Evolutionary conservation across 352 stramenopile species (phyloP), one percentile per base, ranked within the genome.

Genomic region (Elongisporangium anandrum): DNA sequence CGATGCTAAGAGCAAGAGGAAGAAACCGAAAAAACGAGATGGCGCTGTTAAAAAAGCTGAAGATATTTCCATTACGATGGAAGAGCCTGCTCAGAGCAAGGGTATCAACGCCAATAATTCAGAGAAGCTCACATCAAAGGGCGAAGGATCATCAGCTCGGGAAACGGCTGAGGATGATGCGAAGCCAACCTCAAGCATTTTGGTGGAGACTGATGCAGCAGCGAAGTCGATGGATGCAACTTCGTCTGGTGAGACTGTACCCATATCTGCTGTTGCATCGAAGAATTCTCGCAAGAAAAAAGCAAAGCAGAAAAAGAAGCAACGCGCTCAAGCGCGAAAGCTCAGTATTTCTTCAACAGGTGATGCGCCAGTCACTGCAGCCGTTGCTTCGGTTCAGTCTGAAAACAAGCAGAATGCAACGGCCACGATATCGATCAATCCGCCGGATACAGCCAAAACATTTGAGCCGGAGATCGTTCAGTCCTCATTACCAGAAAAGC

Each of bases 1-100:
- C 12, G 10, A 50, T 17, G 0, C 24, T 21, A 8, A 50, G 22
- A 50, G 54, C 2, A 66, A 53, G 19, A 61, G 0, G 0, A 38
- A 65, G 21, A 63, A 55, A 17, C 64, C 16, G 19, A 58, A 56
- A 13, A 50, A n/a, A n/a, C n/a, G n/a, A n/a, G n/a, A n/a, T n/a
- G n/a, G n/a, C n/a, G n/a, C n/a, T n/a, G n/a, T n/a, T n/a, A n/a
- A 4, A 6, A 49, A 34, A 10, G 4, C 9, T 13, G 26, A 20
- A 9, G 47, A 50, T 5, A 39, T 10, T 16, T 21, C 23, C 3
- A 23, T 39, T 2, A 24, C 10, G 2, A 24, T 10, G 16, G 15
- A 19, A 16, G 19, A 23, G 6, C 15, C 21, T 6, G 9, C 26
- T 2, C 34, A 47, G 9, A 47, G 29, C 12, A 24, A 67, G 45